Evolutionary conservation across 2,329 filamentous ascomycete species (phyloP), one percentile per base, ranked within the genome.

Genomic region (Colletotrichum salicis): DNA sequence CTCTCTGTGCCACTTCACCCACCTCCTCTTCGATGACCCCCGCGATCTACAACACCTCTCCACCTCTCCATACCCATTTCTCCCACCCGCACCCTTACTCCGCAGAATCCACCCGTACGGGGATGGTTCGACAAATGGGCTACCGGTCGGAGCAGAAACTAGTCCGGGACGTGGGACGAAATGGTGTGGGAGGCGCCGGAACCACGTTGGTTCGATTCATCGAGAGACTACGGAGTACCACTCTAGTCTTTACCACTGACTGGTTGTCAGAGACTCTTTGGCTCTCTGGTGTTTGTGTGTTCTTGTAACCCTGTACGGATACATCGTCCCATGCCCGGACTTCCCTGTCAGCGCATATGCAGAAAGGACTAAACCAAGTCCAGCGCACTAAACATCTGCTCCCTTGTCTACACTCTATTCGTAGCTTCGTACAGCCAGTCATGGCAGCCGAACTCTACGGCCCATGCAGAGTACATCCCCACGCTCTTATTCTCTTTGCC

Each of bases 21-120:
- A 54, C 45, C 59, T 58, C 67, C 63, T 71, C 64, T 58, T 64
- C 45, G 45, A 63, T 35, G 57, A 61, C 57, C 69, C 64, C 64
- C 65, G 65, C 64, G 69, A 69, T 71, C 69, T 61, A 64, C 59
- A 69, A 69, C 35, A 22, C 52, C 54, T 71, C 69, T 59, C 69
- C 58, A 71, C 41, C 22, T 65, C 24, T n/a, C 31, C 66, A 35
- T 51, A 4, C 29, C 33, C 22, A 12, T 66, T 27, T 29, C 15
- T 63, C 35, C 52, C 15, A 62, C 57, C 57, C 29, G 64, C 68
- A 37, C 12, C 41, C 45, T 12, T 63, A 48, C 69, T 71, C 69
- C 64, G 27, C 69, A 64, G n/a, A 69, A 69, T 56, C 69, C 69
- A 71, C 59, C 59, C 45, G 33, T 54, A 29, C 45, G 41, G 35